A percentile compares a stretch with the other conserved stretches of the same genome.
These are phyloP conservation scores for Colletotrichum destructivum DNA, from an alignment of 2,329 filamentous ascomycete genomes.

Conservation along the genomic window DNA sequence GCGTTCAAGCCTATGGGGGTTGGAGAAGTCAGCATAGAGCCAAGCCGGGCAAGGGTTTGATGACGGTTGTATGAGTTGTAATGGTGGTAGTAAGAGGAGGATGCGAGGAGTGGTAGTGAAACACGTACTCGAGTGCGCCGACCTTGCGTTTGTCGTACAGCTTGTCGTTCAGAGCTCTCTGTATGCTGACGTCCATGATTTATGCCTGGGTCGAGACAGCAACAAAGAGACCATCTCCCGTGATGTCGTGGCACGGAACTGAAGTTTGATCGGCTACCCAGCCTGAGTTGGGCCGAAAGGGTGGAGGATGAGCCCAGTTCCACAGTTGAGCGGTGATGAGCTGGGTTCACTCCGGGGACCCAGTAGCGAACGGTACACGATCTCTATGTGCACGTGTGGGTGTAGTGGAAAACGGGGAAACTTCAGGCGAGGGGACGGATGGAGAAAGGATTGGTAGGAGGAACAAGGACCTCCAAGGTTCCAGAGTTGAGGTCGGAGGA, in stretches of 20 bases:
- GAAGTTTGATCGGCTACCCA: neutral
- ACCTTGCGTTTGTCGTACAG: constrained; percentile 98
- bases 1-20: constrained; percentile 80
- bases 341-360: constrained; percentile 20
- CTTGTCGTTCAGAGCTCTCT: constrained; percentile 95
- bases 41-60: neutral
- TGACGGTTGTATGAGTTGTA: neutral
- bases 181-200: constrained; percentile 88
- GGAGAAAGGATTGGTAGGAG: neutral
- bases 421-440: neutral
- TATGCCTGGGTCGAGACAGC: constrained; percentile 21
- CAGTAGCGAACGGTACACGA: neutral
- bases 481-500: neutral
- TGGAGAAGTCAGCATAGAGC: constrained; percentile 7
- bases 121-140: constrained; percentile 91
- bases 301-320: constrained; percentile 10
- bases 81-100: neutral
- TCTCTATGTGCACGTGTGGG: neutral
- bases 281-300: constrained; percentile 13
- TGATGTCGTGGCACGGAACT: constrained; percentile 3
- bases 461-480: neutral
- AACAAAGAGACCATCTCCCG: constrained; percentile 19
- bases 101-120: constrained; percentile 8
- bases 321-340: constrained; percentile 13
- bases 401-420: neutral